Evolutionary conservation across 495 filamentous ascomycete species (phyloP), one percentile per base, ranked within the genome.

Genomic region (Daldinia caldariorum): DNA sequence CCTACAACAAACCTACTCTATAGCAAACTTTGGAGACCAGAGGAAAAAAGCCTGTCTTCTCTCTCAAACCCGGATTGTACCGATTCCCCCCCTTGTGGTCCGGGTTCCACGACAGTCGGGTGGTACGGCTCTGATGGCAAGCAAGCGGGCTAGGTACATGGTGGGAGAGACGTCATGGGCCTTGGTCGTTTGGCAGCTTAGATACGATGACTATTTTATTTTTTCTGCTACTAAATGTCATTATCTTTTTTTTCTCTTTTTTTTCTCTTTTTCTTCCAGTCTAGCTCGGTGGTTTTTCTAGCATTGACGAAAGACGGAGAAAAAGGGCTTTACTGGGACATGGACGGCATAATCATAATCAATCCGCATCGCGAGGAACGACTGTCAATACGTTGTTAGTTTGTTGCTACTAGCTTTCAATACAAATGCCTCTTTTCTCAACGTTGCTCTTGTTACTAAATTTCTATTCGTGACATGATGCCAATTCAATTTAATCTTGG

Each of bases 41-140:
- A 58, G 65, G 63, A 73, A 79, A 73, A 79, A 82, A 81, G 76
- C 57, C 84, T 87, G 84, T 87, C 84, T 87, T 87, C 85, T 87
- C 85, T 87, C 85, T 87, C 84, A 84, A 86, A 82, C 79, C 79
- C 76, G 56, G 71, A 71, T 70, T 34, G 41, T 43, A 34, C 58
- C 62, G 35, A 38, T 32, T 14, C 3, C 26, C 26, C 26, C n/a
- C 20, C 35, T 18, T 31, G 45, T 29, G 31, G 14, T 70, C 64
- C 39, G 64, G 70, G 78, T 79, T 82, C 81, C 82, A 74, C 82
- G 82, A 84, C 82, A 84, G 82, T 81, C 77, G 77, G 79, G 76
- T 74, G 76, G 49, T 59, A 56, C 63, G 20, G 50, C 54, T 61
- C 65, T 54, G 38, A 59, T 43, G 61, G 65, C 61, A 66, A 63